Evolutionary conservation across 225 moss, liverwort and hornwort genomes (phyloP).

Genomic region (Anthoceros angustus): DNA sequence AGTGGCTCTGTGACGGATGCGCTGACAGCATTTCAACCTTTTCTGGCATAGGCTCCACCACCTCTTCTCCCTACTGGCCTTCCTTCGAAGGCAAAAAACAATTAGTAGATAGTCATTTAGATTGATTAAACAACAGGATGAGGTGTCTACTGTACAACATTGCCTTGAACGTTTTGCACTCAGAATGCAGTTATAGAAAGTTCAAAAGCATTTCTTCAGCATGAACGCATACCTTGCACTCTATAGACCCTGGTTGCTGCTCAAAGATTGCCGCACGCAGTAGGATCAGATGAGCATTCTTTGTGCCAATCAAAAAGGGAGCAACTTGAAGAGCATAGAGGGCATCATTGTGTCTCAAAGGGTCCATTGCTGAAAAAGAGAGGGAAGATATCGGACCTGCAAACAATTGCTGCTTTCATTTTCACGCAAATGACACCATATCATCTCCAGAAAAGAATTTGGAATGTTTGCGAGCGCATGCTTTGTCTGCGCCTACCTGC

Average conservation of each 20-base stretch:
- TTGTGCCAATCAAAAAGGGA: slow-evolving; percentile 34
- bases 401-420: background rate
- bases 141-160: background rate
- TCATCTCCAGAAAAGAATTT: too few species aligned
- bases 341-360: slow-evolving; percentile 21
- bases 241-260: slow-evolving; percentile 27
- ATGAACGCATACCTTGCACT: slow-evolving; percentile 26
- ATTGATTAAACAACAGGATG: background rate
- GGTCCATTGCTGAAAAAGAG: slow-evolving; percentile 31
- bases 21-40: slow-evolving; percentile 23
- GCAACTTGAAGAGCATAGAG: slow-evolving; percentile 33
- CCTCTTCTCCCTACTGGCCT: slow-evolving; percentile 23
- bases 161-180: background rate
- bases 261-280: slow-evolving; percentile 44
- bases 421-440: too few species aligned
- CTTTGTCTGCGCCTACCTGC: slow-evolving; percentile 14
- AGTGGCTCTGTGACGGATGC: slow-evolving; percentile 26
- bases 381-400: slow-evolving; percentile 37
- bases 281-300: slow-evolving; percentile 26
- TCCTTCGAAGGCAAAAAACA: background rate
- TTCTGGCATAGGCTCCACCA: slow-evolving; percentile 36
- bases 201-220: background rate
- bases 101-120: background rate
- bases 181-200: too few species aligned
- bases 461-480: too few species aligned